These are phyloP conservation scores for Trametes elegans DNA, from an alignment of 768 basidiomycete genomes.

Conservation along the genomic window DNA sequence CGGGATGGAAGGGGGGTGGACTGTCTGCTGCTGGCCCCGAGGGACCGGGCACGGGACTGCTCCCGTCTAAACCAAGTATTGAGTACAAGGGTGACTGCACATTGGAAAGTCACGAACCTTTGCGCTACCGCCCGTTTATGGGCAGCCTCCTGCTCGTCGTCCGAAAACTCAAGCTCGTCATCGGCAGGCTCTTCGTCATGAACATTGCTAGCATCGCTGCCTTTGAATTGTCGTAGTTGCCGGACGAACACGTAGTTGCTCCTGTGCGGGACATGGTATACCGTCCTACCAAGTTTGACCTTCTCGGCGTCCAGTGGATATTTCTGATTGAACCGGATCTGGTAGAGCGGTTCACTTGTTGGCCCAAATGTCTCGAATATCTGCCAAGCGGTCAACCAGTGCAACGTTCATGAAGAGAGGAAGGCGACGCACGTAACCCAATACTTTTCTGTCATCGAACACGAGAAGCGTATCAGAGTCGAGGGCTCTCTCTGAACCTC, in stretches of 20 bases:
- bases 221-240: conserved; percentile 67
- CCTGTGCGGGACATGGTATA: conserved; percentile 79
- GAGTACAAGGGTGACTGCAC: neutral
- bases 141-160: conserved; percentile 87
- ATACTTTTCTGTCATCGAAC: conserved; percentile 83
- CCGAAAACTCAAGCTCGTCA: conserved; percentile 90
- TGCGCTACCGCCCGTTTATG: conserved; percentile 61
- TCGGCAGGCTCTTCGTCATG: conserved; percentile 93
- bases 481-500: conserved; percentile 61
- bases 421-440: conserved; percentile 78
- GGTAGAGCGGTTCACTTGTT: conserved; percentile 85
- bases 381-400: conserved; percentile 12
- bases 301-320: conserved; percentile 61
- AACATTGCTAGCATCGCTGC: conserved; percentile 92
- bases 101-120: neutral
- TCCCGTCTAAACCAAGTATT: conserved; percentile 41
- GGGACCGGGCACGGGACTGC: conserved; percentile 44
- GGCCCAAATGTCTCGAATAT: conserved; percentile 96
- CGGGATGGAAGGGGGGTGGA: conserved; percentile 54
- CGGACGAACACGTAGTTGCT: conserved; percentile 84
- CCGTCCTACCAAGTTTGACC: conserved; percentile 53
- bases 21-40: no score
- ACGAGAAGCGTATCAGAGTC: conserved; percentile 91
- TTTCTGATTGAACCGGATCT: conserved; percentile 71
- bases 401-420: neutral